These are phyloP conservation scores for Ettlia oleoabundans DNA, from an alignment of 139 green algal genomes.

Conservation along the genomic window DNA sequence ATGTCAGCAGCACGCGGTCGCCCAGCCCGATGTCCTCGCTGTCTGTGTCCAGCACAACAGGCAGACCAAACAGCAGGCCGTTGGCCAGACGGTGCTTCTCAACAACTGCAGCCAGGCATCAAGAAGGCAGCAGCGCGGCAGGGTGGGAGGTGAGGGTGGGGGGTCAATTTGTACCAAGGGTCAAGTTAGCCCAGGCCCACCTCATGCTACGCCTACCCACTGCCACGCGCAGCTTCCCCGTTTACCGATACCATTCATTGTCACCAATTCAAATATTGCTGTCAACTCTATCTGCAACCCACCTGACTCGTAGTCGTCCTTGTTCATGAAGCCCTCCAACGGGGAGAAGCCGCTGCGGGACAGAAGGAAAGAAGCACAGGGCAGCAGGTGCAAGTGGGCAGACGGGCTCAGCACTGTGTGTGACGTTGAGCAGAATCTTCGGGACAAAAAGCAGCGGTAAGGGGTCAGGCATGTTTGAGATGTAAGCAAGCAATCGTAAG, in stretches of 20 bases:
- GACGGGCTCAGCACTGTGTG: not conserved
- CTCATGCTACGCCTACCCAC: no score
- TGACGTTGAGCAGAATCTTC: no score
- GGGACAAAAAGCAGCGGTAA: no score
- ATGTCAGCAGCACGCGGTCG: slow-evolving; percentile 84
- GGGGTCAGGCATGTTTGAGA: no score
- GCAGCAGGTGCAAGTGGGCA: not conserved
- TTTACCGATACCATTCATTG: no score
- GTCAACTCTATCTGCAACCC: not conserved
- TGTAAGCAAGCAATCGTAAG: no score
- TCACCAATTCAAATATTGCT: no score
- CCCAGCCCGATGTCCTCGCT: slow-evolving; percentile 74
- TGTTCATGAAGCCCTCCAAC: slow-evolving; percentile 88
- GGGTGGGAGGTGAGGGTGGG: no score
- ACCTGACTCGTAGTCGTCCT: slow-evolving; percentile 75
- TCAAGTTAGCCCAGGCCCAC: no score
- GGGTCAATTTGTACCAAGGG: no score
- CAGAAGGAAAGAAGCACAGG: not conserved
- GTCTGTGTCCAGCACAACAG: slow-evolving; percentile 91
- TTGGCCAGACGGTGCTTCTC: slow-evolving; percentile 74
- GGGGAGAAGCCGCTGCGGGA: slow-evolving; percentile 83
- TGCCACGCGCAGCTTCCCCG: no score
- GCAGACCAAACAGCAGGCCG: slow-evolving; percentile 85
- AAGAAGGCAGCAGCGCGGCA: not conserved
- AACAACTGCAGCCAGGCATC: slow-evolving; percentile 71